Evolutionary conservation across 148 eudicot species (phyloP), one percentile per base, ranked within the genome.

Genomic region (Cornus suecica): DNA sequence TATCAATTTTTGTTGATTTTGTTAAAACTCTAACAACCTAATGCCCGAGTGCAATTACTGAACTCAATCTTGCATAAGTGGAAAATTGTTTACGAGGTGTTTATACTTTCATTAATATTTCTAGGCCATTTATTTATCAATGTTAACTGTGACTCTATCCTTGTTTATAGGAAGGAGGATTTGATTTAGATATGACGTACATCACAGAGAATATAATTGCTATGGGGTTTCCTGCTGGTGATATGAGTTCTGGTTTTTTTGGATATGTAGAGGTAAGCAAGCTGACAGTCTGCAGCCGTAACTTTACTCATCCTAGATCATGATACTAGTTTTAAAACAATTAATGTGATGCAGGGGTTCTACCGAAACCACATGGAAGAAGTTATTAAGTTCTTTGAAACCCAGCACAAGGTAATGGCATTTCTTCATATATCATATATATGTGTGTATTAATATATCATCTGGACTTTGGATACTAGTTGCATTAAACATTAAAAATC

Each of bases 211-310:
- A 95, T 82, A 92, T 95, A 54, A 91, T 95, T 75, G 97, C 97
- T 66, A 95, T 95, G 97, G 99, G 97, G 71, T 95, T 95, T 71
- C 99, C 99, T 45, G 99, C 99, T 80, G 99, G 99, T 71, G 99
- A 95, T 80, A 86, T 91, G 87, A 95, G 97, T 85, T 95, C 99
- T 81, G 99, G 99, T 2, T 88, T 95, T 79, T 88, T 95, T 63
- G 94, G 99, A 66, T 95, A 91, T 84, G 93, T 95, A 68, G 99
- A 95, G 97, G 99, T 93, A 77, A 58, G 75, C 41, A 70, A 56
- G 13, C 70, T 56, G 11, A 26, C 30, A 72, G 41, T 32, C 30
- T n/a, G 14, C 66, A 13, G 66, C 41, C 26, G 25, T n/a, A 28
- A 6, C 26, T n/a, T n/a, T 65, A 45, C 48, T 58, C 32, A 22